Evolutionary conservation across 2,329 filamentous ascomycete species (phyloP), one percentile per base, ranked within the genome.

Genomic region (Exophiala alcalophila): DNA sequence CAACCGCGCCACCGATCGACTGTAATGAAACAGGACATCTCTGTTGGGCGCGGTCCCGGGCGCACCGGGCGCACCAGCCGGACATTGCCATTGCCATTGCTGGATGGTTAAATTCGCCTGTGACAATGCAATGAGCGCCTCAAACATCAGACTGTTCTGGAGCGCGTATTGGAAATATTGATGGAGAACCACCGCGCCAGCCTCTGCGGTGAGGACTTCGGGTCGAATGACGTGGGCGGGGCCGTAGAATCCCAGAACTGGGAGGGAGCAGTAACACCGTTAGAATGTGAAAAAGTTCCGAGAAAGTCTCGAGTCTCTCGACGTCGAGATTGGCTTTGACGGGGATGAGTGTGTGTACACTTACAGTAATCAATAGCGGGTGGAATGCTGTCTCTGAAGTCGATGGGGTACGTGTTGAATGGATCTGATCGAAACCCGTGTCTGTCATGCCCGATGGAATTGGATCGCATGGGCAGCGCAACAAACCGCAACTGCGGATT

Each of bases 161-260:
- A 47, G 12, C 6, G 39, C 44, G 24, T 47, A 42, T 15, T 36
- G 37, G 28, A 46, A 46, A 19, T 43, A 41, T 15, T 41, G 24
- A 8, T 27, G 15, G 6, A 46, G 15, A 4, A 35, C 7, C 9
- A 14, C 10, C n/a, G 43, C 31, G 15, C 43, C 43, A 12, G 24
- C 30, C 20, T 41, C 29, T 12, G 43, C 27, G 6, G 28, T 21
- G 9, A 46, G 3, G 8, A 41, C 4, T 15, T 46, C 43, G 6
- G 43, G 43, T 18, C 43, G 21, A 21, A 46, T 36, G 15, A 41
- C 5, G 29, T 46, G 43, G 7, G 43, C 21, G 12, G 37, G 43
- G 14, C 35, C 43, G 23, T 46, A 46, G 12, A 24, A 41, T 10
- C 18, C 10, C 11, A 46, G 12, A 21, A 46, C 43, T 46, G 14